Evolutionary conservation across 2,329 filamentous ascomycete genomes (phyloP), one percentile per base, ranked within the genome.

Genomic region (Penicillium sp.): DNA sequence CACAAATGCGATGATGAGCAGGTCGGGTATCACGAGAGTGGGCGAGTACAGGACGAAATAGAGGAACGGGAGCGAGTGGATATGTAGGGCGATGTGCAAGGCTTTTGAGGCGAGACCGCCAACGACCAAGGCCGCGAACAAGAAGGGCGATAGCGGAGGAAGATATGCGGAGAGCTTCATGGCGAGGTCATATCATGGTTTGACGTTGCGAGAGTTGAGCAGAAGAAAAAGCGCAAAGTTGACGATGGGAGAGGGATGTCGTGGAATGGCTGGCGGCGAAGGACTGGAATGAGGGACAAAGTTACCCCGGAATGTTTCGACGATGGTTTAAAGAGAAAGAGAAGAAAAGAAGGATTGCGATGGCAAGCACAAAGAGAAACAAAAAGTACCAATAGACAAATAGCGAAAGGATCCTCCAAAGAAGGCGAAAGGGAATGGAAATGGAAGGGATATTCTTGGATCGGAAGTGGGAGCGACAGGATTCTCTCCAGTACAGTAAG

Each of bases 21-120:
- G 49, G 61, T 78, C 75, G 5, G 68, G 68, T 9, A 75, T 60
- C 39, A 77, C 57, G n/a, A 77, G 70, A 5, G 75, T 77, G 0
- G 75, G 75, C n/a, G 71, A 62, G 55, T 76, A 78, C 4, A 78
- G 63, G 9, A 75, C 55, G 49, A 73, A 69, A 19, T 75, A 67
- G 14, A 73, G 63, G 11, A 73, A 66, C 1, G 73, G 72, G 41
- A 76, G 55, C 0, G 73, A 71, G 19, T 54, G 62, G 39, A 72
- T 58, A 60, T 76, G 73, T n/a, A 70, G 66, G 43, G 69, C 68
- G 46, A 76, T 67, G 49, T 75, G 72, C 35, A 76, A 56, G 2
- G 71, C 54, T 54, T 76, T 76, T 33, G 71, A 67, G n/a, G 68
- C 66, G 16, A 75, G 63, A 13, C 70, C 70, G 13, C 71, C 70